A percentile compares a stretch with the other conserved stretches of the same genome.
These are phyloP conservation scores for Acidiella bohemica DNA, from an alignment of 495 filamentous ascomycete species.

Conservation along the genomic window DNA sequence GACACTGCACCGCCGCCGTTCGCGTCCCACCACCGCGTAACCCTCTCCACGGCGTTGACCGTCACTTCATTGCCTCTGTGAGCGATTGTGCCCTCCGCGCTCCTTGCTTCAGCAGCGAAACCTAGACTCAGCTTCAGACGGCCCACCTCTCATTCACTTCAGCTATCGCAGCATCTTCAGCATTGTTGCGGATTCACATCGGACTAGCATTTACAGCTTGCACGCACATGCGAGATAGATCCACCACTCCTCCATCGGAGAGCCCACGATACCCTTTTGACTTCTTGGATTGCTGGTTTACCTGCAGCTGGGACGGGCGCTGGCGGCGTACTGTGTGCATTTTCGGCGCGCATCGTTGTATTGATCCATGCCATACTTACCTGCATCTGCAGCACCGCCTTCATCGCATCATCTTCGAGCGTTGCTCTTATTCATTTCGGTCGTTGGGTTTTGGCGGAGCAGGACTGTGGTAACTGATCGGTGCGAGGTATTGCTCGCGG, in stretches of 20 bases:
- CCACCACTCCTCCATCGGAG: slow-evolving; percentile 5
- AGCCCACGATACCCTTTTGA: slow-evolving; percentile 11
- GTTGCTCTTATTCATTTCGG: not conserved
- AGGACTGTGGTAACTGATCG: not conserved
- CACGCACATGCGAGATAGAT: too few species aligned
- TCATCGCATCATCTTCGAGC: too few species aligned
- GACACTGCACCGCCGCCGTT: not conserved
- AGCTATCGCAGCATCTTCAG: not conserved
- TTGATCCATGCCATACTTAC: too few species aligned
- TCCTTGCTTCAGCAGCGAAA: too few species aligned
- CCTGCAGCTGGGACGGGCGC: too few species aligned
- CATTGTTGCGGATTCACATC: slow-evolving; percentile 1
- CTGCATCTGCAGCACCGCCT: too few species aligned
- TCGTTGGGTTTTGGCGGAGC: not conserved
- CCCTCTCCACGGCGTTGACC: not conserved
- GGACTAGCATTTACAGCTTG: too few species aligned
- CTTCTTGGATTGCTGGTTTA: slow-evolving; percentile 5
- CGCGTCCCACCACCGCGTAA: not conserved
- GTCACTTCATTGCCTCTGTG: slow-evolving; percentile 3
- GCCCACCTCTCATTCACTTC: too few species aligned
- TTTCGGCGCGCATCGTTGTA: not conserved
- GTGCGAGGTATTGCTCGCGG: not conserved
- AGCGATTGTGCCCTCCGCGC: not conserved
- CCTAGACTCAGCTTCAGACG: too few species aligned
- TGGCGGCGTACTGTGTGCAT: not conserved